Base-by-base conservation (phyloP, 805 yeast species). In the Myxozyma nipponensis region DNA sequence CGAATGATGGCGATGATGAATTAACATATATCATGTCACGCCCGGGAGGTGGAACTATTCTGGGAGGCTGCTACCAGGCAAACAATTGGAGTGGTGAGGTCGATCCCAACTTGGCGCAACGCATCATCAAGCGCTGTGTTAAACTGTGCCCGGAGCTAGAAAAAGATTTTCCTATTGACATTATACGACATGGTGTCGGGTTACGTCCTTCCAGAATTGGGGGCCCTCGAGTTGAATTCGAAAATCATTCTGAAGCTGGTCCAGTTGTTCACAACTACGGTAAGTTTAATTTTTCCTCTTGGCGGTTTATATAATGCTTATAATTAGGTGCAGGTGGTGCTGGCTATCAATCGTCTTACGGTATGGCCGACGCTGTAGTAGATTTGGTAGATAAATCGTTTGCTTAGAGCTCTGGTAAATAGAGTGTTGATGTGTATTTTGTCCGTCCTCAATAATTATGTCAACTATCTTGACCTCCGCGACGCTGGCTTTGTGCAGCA, bases 181-280 rank as follows among this genome's bases (percentile, higher is more conserved):
- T 86, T 24, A 44, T 84, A 9, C 74, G 86, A 46, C 82, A 78
- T 36, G 85, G 77, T 1, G 82, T 89, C 4, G 95, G 95, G 0
- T 71, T 84, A 40, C 75, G 95, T 56, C 95, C 95, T 4, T 73
- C 82, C 35, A 75, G 95, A 62, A 73, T 77, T 37, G 93, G 90
- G 13, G 95, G 95, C 3, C 81, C 77, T 4, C 72, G 95, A 46
- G 77, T 86, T 39, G 93, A 84, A 62, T 64, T 66, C 39, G 84
- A 82, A 58, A 52, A 47, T 3, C 50, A 60, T 9, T 24, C 42
- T 2, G 58, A 46, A 4, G 67, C 69, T 13, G 78, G 75, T 2
- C 69, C 71, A 47, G 49, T 72, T 17, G 72, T 86, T 21, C 95
- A 86, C 63, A 81, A 83, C 65, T 83, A 83, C 93, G 93, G 18